Base-by-base conservation (phyloP, 805 yeast species). In the Suhomyces kilbournensis region DNA sequence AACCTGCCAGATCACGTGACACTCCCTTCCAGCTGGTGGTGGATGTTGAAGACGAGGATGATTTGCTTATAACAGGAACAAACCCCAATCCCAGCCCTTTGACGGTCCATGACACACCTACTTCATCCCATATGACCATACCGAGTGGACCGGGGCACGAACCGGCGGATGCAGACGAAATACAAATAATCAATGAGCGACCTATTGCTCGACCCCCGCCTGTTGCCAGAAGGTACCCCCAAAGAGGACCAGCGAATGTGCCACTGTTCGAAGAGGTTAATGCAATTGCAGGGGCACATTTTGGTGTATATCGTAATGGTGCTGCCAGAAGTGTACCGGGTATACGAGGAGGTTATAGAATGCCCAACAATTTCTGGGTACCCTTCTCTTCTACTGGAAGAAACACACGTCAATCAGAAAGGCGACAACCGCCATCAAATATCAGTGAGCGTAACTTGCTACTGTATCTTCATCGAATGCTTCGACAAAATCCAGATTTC, bases 121-220 rank as follows among this genome's bases (percentile, higher is more conserved):
- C 4, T 17, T 12, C 6, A 20, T 7, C 32, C 12, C 26, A 12
- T n/a, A 12, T 8, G 5, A 19, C 14, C 25, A 42, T 32, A 32
- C 35, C 35, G 17, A 14, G 12, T 32, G 40, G 10, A 32, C 19
- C 26, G 14, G 23, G 20, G 10, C 9, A 19, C 7, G 46, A 42
- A 23, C 20, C 35, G 17, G n/a, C 38, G 12, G 52, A 44, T 19
- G 51, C 47, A 10, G 60, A 63, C 45, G 69, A 64, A 20, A 52
- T 66, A 9, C 56, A 63, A 53, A 60, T 66, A 19, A 40, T 65
- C 14, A 60, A 64, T 46, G 68, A 64, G 45, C 52, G 66, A 14
- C 63, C 66, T 12, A 45, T 58, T 12, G 51, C 47, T 3, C 26
- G 55, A 6, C 51, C 53, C 17, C 46, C 34, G 19, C 14, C 43